Conservation (phyloP, 176 grass and related monocot genomes). For the Poa annua region DNA sequence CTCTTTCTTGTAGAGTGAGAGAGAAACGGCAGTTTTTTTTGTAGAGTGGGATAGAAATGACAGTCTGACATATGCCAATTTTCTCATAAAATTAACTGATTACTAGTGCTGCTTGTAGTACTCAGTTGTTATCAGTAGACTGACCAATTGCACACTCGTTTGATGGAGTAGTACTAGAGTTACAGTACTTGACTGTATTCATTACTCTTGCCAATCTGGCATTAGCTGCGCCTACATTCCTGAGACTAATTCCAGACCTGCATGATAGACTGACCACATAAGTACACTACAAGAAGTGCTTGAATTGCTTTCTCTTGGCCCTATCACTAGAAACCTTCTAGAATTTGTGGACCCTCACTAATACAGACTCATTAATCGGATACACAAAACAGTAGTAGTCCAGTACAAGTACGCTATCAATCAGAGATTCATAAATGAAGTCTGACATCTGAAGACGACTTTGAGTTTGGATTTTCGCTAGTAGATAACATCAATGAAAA, state of each 20-base stretch:
- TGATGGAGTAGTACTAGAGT: no score
- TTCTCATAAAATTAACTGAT: no score
- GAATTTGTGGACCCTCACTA: not conserved
- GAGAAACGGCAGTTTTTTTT: no score
- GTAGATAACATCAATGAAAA: not conserved
- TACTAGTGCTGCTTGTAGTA: no score
- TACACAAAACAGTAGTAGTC: not conserved
- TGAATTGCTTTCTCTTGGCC: constrained; percentile 3
- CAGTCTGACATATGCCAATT: no score
- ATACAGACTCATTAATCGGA: not conserved
- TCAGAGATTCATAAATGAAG: constrained; percentile 11
- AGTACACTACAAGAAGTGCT: not conserved
- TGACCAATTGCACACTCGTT: no score
- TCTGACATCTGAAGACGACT: constrained; percentile 32
- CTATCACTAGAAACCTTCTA: constrained; percentile 1
- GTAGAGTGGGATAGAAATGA: no score
- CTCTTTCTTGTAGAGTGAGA: no score
- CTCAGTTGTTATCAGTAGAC: no score
- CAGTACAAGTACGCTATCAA: not conserved
- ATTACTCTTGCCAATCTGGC: no score
- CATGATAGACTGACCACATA: not conserved
- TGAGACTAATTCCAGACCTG: constrained; percentile 3
- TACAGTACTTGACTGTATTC: no score
- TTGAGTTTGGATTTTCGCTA: not conserved
- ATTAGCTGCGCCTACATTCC: not conserved